A percentile compares a stretch with the other conserved stretches of the same genome.
Conservation (phyloP, 2,329 filamentous ascomycete species). For the Thielaviopsis ethacetica region DNA sequence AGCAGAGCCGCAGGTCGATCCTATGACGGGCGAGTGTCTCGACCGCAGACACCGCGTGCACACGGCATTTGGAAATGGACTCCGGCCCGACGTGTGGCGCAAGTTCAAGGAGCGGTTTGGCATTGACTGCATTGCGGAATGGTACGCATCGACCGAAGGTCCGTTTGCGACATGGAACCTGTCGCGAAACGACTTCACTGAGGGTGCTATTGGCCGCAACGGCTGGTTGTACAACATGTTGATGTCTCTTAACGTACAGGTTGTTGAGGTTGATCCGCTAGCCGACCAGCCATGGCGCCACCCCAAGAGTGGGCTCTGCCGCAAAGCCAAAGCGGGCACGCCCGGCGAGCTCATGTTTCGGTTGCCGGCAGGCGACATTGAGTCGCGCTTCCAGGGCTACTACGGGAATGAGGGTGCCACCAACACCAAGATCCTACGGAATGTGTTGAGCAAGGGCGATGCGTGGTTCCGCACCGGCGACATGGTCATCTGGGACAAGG, state of each 20-base stretch:
- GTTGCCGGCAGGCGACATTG: slow-evolving; percentile 49
- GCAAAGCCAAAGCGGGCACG: slow-evolving; percentile 37
- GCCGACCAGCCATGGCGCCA: slow-evolving; percentile 54
- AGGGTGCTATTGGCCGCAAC: slow-evolving; percentile 63
- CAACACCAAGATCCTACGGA: slow-evolving; percentile 53
- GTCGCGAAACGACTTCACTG: slow-evolving; percentile 52
- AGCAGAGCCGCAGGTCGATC: slow-evolving; percentile 44
- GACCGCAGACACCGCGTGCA: slow-evolving; percentile 61
- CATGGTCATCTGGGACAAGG: slow-evolving; percentile 50
- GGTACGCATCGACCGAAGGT: slow-evolving; percentile 67
- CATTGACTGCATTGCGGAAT: slow-evolving; percentile 57
- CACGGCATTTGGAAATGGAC: slow-evolving; percentile 66
- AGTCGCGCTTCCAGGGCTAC: slow-evolving; percentile 63
- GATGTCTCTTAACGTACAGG: slow-evolving; percentile 31
- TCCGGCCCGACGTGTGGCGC: slow-evolving; percentile 76
- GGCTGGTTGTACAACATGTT: slow-evolving; percentile 45
- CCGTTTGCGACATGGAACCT: slow-evolving; percentile 55
- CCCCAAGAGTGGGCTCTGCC: slow-evolving; percentile 52
- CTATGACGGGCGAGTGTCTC: slow-evolving; percentile 46
- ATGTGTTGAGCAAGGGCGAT: slow-evolving; percentile 61
- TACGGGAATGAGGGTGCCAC: slow-evolving; percentile 58
- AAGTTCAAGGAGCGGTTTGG: slow-evolving; percentile 67
- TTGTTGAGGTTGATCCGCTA: slow-evolving; percentile 57
- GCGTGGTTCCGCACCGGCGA: slow-evolving; percentile 78
- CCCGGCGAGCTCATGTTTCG: slow-evolving; percentile 60